Base-by-base conservation (phyloP, 139 green algal genomes). In the Spirogloea muscicola region DNA sequence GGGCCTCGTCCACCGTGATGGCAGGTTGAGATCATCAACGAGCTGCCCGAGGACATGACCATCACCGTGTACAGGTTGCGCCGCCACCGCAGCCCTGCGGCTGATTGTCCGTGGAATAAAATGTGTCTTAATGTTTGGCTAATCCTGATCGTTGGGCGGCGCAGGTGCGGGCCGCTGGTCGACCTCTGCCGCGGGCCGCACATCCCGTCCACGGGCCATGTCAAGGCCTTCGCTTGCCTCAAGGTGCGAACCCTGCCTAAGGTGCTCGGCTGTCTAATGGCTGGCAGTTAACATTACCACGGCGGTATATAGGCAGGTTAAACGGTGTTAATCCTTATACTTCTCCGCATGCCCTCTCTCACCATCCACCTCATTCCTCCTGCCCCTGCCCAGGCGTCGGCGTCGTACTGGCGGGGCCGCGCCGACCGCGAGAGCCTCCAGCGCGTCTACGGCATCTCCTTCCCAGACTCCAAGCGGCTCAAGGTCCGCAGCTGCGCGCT, bases 371-470 rank as follows among this genome's bases (percentile, higher is more conserved):
- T 7, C 40, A 31, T 33, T 62, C 9, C 52, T 7, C 9, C 6
- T 62, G 18, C 9, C 9, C 52, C 52, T 10, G 55, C 10, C n/a
- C 74, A 81, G 52, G 66, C 52, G 3, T 70, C 74, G 16, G 66
- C 64, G 7, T 58, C 55, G 31, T 73, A 82, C 40, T 79, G 67
- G 67, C 41, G 68, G 18, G 58, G 63, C 9, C 21, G 73, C n/a
- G 68, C 67, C 2, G 83, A 86, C 52, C 64, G 82, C 1, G 84
- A 90, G 69, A 46, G 36, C 13, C 75, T 91, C 71, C 89, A 96
- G 87, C 84, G 94, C 41, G 94, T 98, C 74, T 98, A 99, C 71
- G 94, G 82, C 73, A 93, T 98, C 77, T 96, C 91, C 16, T 98
- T 96, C 81, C 93, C 94, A 0, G 91, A 97, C 73, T 86, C 90